Base-by-base conservation (phyloP, 2,329 filamentous ascomycete genomes). In the Septoria linicola region DNA sequence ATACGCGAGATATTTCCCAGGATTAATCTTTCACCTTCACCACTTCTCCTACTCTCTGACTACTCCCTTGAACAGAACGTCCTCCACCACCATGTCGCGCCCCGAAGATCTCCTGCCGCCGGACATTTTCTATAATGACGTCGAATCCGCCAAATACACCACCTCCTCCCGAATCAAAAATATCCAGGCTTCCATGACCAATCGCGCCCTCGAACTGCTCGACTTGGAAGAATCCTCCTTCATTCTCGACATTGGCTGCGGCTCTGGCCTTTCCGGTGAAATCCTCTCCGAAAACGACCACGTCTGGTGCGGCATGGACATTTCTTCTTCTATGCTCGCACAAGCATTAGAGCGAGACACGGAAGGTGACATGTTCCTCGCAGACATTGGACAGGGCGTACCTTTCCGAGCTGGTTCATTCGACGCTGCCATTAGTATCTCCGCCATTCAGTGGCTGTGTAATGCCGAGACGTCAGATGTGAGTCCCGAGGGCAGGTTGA, bases 381-480 rank as follows among this genome's bases (percentile, higher is more conserved):
- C 90, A 3, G 93, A 99, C 66, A 95, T 96, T 43, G 93, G 93
- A 0, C 93, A 99, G 67, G 93, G 93, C 1, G 83, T 99, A 0
- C 93, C 93, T 0, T 99, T 99, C 69, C 84, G 93, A 13, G 82
- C 93, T 0, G 93, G 93, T 25, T 83, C 85, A 0, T 99, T 99
- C 67, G 93, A 99, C 68, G 93, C 92, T 0, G 93, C 93, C 17
- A 90, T 99, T 63, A 90, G 85, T 65, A 97, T 99, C 68, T 89
- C 84, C 61, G 93, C 93, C 0, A 87, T 99, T n/a, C 93, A 99
- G 71, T 99, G 93, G 93, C 78, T 99, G 23, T 99, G 93, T 71
- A 97, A 96, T 70, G 93, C 92, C 34, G 93, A 97, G 70, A 88
- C 81, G 53, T 88, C 83, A 66, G 89, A 95, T 42, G 91, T 93